phyloP scores from a whole-genome alignment of 768 basidiomycete species.

The Pulveroboletus sp. region DNA sequence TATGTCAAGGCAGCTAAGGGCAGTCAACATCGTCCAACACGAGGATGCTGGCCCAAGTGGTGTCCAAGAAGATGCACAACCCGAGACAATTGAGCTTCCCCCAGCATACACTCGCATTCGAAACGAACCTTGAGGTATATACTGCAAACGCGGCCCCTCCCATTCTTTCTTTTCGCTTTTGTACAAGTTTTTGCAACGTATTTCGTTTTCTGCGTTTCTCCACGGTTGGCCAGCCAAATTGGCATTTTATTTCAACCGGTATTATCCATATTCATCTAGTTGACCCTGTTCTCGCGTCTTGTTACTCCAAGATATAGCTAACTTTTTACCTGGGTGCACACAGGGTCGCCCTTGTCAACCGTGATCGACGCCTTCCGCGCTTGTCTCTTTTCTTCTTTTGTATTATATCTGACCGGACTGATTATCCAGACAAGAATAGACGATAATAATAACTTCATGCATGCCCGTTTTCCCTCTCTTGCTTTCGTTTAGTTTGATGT shows the following conservation, averaged over 20 bases:
- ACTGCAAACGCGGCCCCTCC: neutral
- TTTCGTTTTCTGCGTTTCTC: neutral
- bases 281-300: neutral
- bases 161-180: neutral
- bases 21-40: slow-evolving; percentile 80
- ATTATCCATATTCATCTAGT: slow-evolving; percentile 3
- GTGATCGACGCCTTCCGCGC: neutral
- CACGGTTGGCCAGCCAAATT: neutral
- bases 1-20: slow-evolving; percentile 48
- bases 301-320: neutral
- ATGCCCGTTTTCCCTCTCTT: neutral
- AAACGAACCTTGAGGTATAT: slow-evolving; percentile 4
- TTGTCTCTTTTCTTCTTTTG: neutral
- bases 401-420: slow-evolving; percentile 4
- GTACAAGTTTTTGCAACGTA: neutral
- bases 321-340: slow-evolving; percentile 1
- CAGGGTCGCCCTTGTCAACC: neutral
- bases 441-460: neutral
- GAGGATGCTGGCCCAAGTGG: slow-evolving; percentile 64
- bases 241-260: neutral
- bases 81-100: slow-evolving; percentile 78
- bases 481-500: neutral
- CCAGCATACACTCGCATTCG: slow-evolving; percentile 73
- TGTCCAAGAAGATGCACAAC: slow-evolving; percentile 35
- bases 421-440: slow-evolving; percentile 6